A percentile compares a stretch with the other conserved stretches of the same genome.
Conservation (phyloP, 2,329 filamentous ascomycete genomes). For the Pseudogymnoascus sp. region DNA sequence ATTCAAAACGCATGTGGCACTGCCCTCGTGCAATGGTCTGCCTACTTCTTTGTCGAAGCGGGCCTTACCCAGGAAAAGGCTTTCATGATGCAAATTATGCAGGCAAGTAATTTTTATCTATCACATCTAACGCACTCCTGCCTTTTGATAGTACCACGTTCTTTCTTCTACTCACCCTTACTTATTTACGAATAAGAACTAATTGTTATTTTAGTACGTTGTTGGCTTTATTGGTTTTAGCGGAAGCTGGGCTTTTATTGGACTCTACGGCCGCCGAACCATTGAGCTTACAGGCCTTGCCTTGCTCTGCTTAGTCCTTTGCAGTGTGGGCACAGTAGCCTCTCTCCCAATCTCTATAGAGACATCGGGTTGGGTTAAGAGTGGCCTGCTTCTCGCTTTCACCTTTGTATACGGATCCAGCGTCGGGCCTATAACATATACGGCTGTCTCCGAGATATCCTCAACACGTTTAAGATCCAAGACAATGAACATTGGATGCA, state of each 20-base stretch:
- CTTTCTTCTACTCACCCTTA: not conserved
- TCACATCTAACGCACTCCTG: not conserved
- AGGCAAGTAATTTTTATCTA: not conserved
- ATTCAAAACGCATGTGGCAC: conserved; percentile 55
- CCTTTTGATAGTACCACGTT: not conserved
- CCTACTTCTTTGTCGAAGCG: conserved; percentile 49
- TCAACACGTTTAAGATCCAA: conserved; percentile 81
- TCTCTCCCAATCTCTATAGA: conserved; percentile 32
- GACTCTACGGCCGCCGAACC: conserved; percentile 22
- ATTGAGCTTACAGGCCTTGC: conserved; percentile 15
- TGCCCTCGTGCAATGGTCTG: conserved; percentile 54
- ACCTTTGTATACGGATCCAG: conserved; percentile 77
- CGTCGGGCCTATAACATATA: conserved; percentile 85
- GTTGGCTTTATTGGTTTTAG: conserved; percentile 28
- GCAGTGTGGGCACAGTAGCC: conserved; percentile 38
- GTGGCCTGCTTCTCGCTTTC: conserved; percentile 69
- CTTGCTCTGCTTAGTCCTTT: conserved; percentile 28
- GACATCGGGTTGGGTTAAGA: conserved; percentile 33
- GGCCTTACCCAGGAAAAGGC: conserved; percentile 38
- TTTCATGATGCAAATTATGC: conserved; percentile 41
- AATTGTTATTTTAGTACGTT: conserved; percentile 15
- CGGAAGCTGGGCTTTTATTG: conserved; percentile 41
- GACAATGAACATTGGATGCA: conserved; percentile 78
- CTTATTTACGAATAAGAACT: not conserved
- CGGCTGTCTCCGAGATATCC: conserved; percentile 75